phyloP scores from a whole-genome alignment of 164 flowering plant species.

The Nelumbo lutea region DNA sequence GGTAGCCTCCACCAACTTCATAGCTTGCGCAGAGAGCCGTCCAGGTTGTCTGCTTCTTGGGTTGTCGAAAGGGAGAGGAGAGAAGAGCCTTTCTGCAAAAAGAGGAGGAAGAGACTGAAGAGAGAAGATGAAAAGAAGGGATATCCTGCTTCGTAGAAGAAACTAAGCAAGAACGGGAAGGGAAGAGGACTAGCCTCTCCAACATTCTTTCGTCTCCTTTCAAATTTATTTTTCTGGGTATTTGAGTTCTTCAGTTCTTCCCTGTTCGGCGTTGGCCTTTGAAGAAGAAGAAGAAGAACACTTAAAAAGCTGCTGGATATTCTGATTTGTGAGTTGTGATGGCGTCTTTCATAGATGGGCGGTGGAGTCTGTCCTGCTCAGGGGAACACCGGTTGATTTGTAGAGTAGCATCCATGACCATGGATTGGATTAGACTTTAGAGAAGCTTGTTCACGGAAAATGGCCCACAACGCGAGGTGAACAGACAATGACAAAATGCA shows the following conservation, averaged over 20 bases:
- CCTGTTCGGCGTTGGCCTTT: too few species aligned
- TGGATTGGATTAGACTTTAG: too few species aligned
- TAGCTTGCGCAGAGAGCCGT: conserved; percentile 12
- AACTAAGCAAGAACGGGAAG: conserved; percentile 6
- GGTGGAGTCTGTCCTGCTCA: too few species aligned
- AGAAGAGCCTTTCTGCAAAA: background rate
- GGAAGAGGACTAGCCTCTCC: background rate
- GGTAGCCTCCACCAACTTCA: conserved; percentile 31
- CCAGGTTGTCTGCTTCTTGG: conserved; percentile 5
- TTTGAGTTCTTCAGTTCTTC: background rate
- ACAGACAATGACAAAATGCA: too few species aligned
- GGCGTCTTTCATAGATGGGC: too few species aligned
- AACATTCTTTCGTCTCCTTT: background rate
- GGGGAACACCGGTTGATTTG: too few species aligned
- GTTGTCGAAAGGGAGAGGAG: background rate
- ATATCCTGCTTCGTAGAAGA: background rate
- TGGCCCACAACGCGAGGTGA: too few species aligned
- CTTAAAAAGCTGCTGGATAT: too few species aligned
- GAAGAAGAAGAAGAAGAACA: too few species aligned
- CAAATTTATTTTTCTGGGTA: background rate
- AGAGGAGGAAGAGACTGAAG: background rate
- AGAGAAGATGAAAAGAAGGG: conserved; percentile 1
- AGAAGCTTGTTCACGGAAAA: too few species aligned
- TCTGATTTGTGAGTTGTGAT: too few species aligned
- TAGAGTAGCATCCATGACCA: too few species aligned